Conservation (phyloP, 1,284 basidiomycete species). For the Ustilago shanxiensis region DNA sequence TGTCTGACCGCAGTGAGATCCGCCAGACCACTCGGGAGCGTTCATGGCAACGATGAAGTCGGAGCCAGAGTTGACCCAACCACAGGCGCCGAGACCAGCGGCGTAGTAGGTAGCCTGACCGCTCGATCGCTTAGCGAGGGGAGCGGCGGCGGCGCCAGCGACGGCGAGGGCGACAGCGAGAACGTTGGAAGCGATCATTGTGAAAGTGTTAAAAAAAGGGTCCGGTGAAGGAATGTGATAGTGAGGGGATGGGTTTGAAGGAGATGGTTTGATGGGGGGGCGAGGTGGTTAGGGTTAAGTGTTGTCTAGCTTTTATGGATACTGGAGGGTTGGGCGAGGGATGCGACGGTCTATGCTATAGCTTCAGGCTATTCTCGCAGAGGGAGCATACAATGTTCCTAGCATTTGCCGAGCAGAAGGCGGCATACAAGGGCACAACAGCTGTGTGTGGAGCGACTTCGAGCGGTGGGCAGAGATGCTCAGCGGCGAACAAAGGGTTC, state of each 20-base stretch:
- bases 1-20: slow-evolving; percentile 74
- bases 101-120: slow-evolving; percentile 65
- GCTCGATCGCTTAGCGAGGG: slow-evolving; percentile 45
- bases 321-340: background rate
- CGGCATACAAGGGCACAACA: slow-evolving; percentile 13
- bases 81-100: slow-evolving; percentile 55
- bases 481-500: slow-evolving; percentile 41
- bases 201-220: slow-evolving; percentile 12
- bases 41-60: slow-evolving; percentile 66
- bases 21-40: slow-evolving; percentile 57
- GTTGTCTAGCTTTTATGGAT: slow-evolving; percentile 32
- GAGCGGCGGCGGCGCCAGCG: slow-evolving; percentile 57
- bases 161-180: slow-evolving; percentile 51
- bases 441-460: background rate
- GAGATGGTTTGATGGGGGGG: slow-evolving; percentile 12
- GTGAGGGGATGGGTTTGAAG: slow-evolving; percentile 6
- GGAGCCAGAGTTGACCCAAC: slow-evolving; percentile 54
- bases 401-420: slow-evolving; percentile 30
- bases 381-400: slow-evolving; percentile 23
- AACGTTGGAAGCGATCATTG: slow-evolving; percentile 60
- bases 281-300: background rate
- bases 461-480: slow-evolving; percentile 4
- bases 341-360: slow-evolving; percentile 25
- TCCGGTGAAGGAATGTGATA: background rate
- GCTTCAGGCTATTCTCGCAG: slow-evolving; percentile 3